A percentile compares a stretch with the other conserved stretches of the same genome.
These are phyloP conservation scores for Plectranthus barbatus DNA, from an alignment of 257 asterid species.

Conservation along the genomic window DNA sequence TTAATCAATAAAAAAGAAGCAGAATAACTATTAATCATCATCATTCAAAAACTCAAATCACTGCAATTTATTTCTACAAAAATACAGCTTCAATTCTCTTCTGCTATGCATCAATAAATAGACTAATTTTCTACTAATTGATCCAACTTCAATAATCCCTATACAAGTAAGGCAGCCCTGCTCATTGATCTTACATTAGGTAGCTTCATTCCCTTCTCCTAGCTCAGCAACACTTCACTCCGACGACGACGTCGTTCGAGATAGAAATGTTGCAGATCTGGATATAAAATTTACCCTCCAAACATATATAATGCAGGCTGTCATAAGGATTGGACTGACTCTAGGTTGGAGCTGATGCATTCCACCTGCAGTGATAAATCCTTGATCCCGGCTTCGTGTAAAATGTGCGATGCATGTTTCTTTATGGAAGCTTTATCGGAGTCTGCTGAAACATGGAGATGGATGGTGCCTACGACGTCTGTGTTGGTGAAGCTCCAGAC, in stretches of 20 bases:
- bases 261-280: conserved; percentile 12
- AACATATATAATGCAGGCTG: conserved; percentile 6
- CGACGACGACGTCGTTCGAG: not conserved
- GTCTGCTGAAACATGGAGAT: conserved; percentile 63
- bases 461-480: conserved; percentile 77
- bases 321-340: conserved; percentile 1
- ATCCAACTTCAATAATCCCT: not conserved
- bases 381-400: conserved; percentile 64
- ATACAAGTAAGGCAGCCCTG: not conserved
- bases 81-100: not conserved
- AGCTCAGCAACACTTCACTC: no score
- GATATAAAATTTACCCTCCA: not conserved
- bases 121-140: not conserved
- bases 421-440: conserved; percentile 40
- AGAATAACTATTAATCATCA: not conserved
- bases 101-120: not conserved
- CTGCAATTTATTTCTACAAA: not conserved
- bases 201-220: conserved; percentile 3
- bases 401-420: conserved; percentile 36
- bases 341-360: conserved; percentile 28
- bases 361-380: conserved; percentile 81
- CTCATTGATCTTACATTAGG: not conserved
- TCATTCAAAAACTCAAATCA: not conserved
- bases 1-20: not conserved
- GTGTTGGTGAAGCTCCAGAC: conserved; percentile 86